Evolutionary conservation across 2,329 filamentous ascomycete species (phyloP).

Genomic region (Ceratocystis diversiconidia): DNA sequence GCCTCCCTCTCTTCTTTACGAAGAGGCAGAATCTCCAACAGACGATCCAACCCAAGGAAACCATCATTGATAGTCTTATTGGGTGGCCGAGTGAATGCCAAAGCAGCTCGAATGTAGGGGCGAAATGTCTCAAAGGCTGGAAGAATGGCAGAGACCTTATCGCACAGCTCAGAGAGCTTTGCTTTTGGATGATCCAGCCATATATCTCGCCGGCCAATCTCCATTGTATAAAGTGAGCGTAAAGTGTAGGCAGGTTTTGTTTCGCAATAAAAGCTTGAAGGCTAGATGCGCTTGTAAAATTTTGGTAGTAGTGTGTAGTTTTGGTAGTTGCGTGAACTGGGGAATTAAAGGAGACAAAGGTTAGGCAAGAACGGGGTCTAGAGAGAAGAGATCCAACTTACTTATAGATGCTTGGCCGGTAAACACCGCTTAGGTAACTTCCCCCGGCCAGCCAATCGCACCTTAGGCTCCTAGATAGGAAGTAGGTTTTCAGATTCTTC

Average conservation of each 20-base stretch:
- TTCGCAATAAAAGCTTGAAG: too few species aligned
- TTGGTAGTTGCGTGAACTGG: slow-evolving; percentile 6
- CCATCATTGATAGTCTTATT: neutral
- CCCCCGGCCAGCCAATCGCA: neutral
- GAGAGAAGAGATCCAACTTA: neutral
- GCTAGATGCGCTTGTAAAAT: too few species aligned
- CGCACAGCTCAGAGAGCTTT: neutral
- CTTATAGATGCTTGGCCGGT: neutral
- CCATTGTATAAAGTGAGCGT: too few species aligned
- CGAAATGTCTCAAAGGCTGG: neutral
- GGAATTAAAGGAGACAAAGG: neutral
- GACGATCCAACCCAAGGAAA: neutral
- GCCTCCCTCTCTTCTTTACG: neutral
- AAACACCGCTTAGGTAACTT: neutral
- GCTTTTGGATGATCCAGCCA: neutral
- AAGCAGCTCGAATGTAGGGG: neutral
- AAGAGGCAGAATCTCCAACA: neutral
- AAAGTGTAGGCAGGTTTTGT: too few species aligned
- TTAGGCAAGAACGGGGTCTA: neutral
- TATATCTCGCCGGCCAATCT: too few species aligned
- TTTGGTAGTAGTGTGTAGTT: neutral
- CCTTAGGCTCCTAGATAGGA: neutral
- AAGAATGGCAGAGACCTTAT: neutral
- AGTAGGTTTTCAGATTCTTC: neutral
- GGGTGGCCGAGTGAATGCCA: neutral